phyloP scores from a whole-genome alignment of 768 basidiomycete species.

The Daedaleopsis nitida region DNA sequence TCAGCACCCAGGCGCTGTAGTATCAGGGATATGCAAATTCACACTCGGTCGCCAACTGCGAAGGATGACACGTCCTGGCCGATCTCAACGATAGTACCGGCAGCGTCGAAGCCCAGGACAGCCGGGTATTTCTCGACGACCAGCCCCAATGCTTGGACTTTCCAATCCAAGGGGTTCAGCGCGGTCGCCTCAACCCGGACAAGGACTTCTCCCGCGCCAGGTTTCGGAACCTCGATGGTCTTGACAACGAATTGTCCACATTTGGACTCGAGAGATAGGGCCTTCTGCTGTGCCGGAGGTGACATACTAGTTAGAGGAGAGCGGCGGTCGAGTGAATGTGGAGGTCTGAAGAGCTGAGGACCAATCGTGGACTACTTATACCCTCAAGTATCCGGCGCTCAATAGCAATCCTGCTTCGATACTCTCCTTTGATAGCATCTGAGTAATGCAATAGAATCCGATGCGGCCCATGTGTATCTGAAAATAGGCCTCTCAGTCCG shows the following conservation, averaged over 20 bases:
- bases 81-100: conserved; percentile 26
- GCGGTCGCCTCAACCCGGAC: conserved; percentile 41
- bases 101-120: conserved; percentile 23
- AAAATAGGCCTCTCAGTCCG: too few relatives aligned
- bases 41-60: conserved; percentile 12
- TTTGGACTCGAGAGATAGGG: conserved; percentile 14
- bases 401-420: too few relatives aligned
- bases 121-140: conserved; percentile 26
- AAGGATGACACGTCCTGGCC: conserved; percentile 21
- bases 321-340: too few relatives aligned
- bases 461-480: too few relatives aligned
- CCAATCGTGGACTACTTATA: too few relatives aligned
- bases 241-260: conserved; percentile 12
- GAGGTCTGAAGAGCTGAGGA: too few relatives aligned
- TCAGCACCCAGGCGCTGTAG: not conserved
- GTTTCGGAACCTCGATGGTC: conserved; percentile 29
- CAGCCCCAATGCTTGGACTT: conserved; percentile 21
- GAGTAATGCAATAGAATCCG: too few relatives aligned
- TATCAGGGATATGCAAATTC: not conserved
- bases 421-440: too few relatives aligned
- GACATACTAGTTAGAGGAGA: not conserved
- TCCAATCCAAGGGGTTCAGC: conserved; percentile 43
- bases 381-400: too few relatives aligned
- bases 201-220: conserved; percentile 43
- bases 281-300: conserved; percentile 16